Conservation (phyloP, 257 asterid species). For the Datura wrightii region DNA sequence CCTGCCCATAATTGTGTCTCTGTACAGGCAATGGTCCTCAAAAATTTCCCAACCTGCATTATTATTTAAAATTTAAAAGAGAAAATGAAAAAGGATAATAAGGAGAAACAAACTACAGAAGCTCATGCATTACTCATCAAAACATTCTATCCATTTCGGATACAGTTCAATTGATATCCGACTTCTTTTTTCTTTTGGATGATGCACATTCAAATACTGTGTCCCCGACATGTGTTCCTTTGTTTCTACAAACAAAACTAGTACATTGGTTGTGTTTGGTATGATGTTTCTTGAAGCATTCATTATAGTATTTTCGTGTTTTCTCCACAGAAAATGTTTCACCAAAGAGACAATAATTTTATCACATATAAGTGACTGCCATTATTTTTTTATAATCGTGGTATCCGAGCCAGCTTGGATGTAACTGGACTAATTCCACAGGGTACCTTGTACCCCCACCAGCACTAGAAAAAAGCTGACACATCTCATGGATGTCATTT, state of each 20-base stretch:
- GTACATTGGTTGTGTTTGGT: neutral
- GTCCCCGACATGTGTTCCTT: neutral
- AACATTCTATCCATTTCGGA: neutral
- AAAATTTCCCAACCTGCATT: conserved; percentile 58
- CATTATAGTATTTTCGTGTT: neutral
- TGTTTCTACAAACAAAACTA: neutral
- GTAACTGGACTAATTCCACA: neutral
- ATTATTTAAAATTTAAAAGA: neutral
- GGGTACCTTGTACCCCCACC: neutral
- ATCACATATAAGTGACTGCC: neutral
- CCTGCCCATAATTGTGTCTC: conserved; percentile 92
- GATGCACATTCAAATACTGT: neutral
- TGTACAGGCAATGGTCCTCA: conserved; percentile 83
- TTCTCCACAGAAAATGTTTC: neutral
- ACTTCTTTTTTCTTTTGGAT: neutral
- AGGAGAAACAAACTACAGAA: neutral
- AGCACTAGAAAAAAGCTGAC: neutral
- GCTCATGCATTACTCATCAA: neutral
- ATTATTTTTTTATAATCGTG: neutral
- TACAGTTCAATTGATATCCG: neutral
- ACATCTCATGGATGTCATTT: neutral
- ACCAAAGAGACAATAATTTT: no score
- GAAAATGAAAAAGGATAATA: neutral
- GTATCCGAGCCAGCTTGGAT: neutral
- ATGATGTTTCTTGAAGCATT: neutral